Percentiles rank a stretch among this genome's conserved stretches.
Conservation (phyloP, 176 grass and related monocot genomes). For the Zoysia japonica region DNA sequence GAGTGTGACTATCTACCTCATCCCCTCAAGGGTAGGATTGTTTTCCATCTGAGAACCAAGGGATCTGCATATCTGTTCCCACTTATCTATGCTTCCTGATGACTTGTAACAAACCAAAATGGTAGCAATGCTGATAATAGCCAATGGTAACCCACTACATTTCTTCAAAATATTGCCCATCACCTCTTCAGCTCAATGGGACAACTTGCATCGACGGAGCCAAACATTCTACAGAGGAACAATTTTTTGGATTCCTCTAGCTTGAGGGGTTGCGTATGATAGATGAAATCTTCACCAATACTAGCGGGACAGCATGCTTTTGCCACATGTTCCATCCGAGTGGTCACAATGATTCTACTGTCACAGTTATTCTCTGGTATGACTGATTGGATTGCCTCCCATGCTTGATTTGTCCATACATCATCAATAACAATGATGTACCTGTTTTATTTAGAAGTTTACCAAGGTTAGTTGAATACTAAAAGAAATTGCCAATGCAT, state of each 20-base stretch:
- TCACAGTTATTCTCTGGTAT: background rate
- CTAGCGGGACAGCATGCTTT: background rate
- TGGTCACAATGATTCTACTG: constrained; percentile 24
- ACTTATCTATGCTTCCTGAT: background rate
- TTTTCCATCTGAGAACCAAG: constrained; percentile 9
- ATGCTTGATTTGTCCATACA: background rate
- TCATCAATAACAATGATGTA: constrained; percentile 34
- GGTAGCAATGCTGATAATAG: constrained; percentile 11
- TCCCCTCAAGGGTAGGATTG: constrained; percentile 15
- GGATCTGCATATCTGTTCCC: background rate
- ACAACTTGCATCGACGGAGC: background rate
- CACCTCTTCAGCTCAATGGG: background rate
- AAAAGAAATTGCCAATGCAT: too few relatives aligned
- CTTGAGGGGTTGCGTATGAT: background rate
- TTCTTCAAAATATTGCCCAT: background rate
- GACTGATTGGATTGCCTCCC: background rate
- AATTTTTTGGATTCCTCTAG: background rate
- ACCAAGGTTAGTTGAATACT: too few relatives aligned
- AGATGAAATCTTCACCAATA: background rate
- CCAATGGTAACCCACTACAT: constrained; percentile 28
- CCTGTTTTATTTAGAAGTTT: background rate
- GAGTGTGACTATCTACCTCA: background rate
- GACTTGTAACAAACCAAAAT: background rate
- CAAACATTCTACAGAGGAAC: constrained; percentile 1
- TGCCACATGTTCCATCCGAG: background rate